These are phyloP conservation scores for Aspergillus felis DNA, from an alignment of 2,329 filamentous ascomycete species.

Conservation along the genomic window DNA sequence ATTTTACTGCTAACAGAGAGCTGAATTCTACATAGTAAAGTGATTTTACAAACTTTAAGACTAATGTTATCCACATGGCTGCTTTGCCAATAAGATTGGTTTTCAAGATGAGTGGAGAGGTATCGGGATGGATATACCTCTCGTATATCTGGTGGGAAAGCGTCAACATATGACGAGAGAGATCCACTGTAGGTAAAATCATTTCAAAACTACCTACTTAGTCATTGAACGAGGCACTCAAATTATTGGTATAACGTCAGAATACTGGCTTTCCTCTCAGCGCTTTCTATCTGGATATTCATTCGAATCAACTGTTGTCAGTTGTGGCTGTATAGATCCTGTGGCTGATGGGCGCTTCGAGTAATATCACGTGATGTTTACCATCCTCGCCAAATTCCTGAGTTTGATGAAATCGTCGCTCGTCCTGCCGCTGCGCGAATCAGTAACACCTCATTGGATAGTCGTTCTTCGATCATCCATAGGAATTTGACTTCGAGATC, in stretches of 20 bases:
- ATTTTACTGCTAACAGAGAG: not conserved
- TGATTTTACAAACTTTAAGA: not conserved
- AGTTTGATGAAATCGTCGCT: not conserved
- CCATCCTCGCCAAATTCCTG: not conserved
- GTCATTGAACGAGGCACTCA: too few species aligned
- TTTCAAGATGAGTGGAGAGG: too few species aligned
- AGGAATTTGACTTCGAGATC: not conserved
- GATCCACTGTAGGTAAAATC: not conserved
- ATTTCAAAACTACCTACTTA: too few species aligned
- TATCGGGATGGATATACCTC: too few species aligned
- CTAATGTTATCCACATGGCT: not conserved
- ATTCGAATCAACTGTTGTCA: not conserved
- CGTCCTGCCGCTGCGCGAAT: not conserved
- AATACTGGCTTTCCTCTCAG: too few species aligned
- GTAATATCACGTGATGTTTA: not conserved
- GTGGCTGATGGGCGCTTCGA: not conserved
- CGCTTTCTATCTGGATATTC: not conserved
- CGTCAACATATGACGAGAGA: not conserved
- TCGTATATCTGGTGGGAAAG: too few species aligned
- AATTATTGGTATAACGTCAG: too few species aligned
- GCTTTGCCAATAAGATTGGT: not conserved
- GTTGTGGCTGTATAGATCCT: not conserved
- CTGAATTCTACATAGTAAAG: too few species aligned
- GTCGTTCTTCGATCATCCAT: not conserved
- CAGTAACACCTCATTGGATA: not conserved